phyloP scores from a whole-genome alignment of 345 rosid species.

The Syzygium aqueum region DNA sequence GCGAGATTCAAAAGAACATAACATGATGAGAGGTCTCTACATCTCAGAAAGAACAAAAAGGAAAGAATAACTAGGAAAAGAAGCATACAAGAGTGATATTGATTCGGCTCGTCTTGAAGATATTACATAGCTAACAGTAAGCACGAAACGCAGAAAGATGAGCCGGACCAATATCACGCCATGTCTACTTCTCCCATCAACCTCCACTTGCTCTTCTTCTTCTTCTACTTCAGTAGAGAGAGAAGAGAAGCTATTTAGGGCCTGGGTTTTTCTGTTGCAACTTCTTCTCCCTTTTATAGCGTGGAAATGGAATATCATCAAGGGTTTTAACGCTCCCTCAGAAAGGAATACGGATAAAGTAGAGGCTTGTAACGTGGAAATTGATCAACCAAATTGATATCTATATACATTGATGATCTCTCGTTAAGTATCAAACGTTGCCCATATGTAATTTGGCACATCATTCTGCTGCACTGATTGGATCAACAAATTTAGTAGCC shows the following conservation, averaged over 20 bases:
- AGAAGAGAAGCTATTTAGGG: neutral
- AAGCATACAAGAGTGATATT: conserved; percentile 39
- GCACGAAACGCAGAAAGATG: conserved; percentile 5
- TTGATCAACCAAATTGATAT: neutral
- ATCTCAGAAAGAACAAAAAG: neutral
- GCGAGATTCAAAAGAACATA: neutral
- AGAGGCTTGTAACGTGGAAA: neutral
- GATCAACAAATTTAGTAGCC: neutral
- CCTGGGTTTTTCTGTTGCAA: neutral
- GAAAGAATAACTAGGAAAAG: neutral
- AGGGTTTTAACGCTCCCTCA: neutral
- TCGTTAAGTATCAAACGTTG: neutral
- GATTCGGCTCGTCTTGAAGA: conserved; percentile 31
- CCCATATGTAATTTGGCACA: neutral
- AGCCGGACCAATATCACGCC: conserved; percentile 34
- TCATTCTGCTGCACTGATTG: neutral
- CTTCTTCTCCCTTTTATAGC: neutral
- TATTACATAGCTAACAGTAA: neutral
- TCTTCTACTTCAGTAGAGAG: neutral
- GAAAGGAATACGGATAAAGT: neutral
- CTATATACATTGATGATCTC: neutral
- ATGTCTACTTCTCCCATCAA: conserved; percentile 17
- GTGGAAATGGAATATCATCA: conserved; percentile 1
- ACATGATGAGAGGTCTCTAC: neutral
- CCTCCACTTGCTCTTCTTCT: neutral